Evolutionary conservation across 495 filamentous ascomycete genomes (phyloP).

Genomic region (Xylaria sp.): DNA sequence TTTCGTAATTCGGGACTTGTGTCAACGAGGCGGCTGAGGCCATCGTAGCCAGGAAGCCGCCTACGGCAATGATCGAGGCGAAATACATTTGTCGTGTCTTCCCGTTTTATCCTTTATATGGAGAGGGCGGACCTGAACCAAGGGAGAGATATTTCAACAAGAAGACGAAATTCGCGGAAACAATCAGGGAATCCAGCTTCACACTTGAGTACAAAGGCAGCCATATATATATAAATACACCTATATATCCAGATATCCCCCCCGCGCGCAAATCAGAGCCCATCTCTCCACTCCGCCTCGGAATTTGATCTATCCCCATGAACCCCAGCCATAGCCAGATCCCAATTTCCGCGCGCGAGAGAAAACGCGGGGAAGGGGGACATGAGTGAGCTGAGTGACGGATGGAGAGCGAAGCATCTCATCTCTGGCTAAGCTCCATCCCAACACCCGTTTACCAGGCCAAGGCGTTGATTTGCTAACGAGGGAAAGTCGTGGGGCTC

Average conservation of each 20-base stretch:
- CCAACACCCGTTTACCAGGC: constrained; percentile 1
- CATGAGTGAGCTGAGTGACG: neutral
- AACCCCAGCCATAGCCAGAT: neutral
- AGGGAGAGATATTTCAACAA: neutral
- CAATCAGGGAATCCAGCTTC: neutral
- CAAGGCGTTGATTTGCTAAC: neutral
- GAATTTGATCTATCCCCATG: neutral
- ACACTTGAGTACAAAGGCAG: neutral
- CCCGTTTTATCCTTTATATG: neutral
- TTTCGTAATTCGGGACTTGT: constrained; percentile 46
- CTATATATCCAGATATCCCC: neutral
- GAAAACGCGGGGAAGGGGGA: constrained; percentile 5
- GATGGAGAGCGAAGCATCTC: neutral
- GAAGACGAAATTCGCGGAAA: neutral
- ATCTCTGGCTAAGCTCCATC: neutral
- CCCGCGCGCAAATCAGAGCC: neutral
- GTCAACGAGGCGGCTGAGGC: constrained; percentile 43
- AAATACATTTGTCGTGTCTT: neutral
- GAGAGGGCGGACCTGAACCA: neutral
- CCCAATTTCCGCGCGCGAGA: neutral
- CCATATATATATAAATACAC: neutral
- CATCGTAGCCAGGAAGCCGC: constrained; percentile 31
- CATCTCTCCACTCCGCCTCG: neutral
- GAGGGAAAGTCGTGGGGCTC: neutral
- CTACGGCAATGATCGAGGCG: neutral